Evolutionary conservation across 2,329 filamentous ascomycete species (phyloP).

Genomic region (Lasiodiplodia citricola): DNA sequence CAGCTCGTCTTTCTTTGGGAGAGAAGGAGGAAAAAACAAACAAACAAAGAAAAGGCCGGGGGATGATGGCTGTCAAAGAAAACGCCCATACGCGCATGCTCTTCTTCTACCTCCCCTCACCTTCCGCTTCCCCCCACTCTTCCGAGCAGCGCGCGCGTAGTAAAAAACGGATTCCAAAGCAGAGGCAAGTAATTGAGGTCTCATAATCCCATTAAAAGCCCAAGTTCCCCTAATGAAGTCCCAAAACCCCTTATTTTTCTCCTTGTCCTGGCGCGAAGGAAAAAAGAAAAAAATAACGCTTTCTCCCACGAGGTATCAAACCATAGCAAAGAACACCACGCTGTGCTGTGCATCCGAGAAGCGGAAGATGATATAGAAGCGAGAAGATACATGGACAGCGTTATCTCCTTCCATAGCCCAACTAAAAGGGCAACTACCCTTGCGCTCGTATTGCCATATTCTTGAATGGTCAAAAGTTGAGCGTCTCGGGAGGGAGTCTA

Average conservation of each 20-base stretch:
- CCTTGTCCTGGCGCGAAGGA: not conserved
- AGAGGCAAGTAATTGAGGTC: not conserved
- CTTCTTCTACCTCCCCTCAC: not conserved
- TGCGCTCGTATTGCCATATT: not conserved
- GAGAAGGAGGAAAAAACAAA: too few relatives aligned
- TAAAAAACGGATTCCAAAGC: not conserved
- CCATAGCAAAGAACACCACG: slow-evolving; percentile 8
- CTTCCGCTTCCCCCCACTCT: not conserved
- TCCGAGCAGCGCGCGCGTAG: not conserved
- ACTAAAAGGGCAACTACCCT: not conserved
- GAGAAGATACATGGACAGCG: not conserved
- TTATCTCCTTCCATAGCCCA: not conserved
- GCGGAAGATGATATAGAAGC: not conserved
- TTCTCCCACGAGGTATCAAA: slow-evolving; percentile 18
- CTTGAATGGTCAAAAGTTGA: not conserved
- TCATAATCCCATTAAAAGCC: not conserved
- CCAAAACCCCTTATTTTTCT: not conserved
- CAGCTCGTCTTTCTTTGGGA: too few relatives aligned
- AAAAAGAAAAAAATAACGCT: not conserved
- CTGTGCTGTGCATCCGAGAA: slow-evolving; percentile 18
- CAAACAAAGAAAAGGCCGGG: not conserved
- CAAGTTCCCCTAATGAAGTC: not conserved
- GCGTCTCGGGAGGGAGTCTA: not conserved
- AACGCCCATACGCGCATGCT: not conserved
- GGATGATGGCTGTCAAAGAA: not conserved